Evolutionary conservation across 2,329 filamentous ascomycete genomes (phyloP).

Genomic region (Pseudogymnoascus sp.): DNA sequence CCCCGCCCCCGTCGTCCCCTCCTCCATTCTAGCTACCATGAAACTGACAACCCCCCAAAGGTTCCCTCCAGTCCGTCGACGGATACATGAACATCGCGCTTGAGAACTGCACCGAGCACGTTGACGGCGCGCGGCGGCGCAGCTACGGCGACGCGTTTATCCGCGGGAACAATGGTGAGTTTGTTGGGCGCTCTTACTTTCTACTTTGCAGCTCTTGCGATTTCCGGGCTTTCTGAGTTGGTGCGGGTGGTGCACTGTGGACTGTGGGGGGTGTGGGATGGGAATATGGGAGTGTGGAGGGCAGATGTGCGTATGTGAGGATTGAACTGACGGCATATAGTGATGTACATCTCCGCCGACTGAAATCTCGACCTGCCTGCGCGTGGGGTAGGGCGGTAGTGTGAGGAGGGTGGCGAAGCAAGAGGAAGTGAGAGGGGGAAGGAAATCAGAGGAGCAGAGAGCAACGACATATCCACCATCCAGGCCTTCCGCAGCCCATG

Average conservation of each 20-base stretch:
- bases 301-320: background rate
- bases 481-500: no score
- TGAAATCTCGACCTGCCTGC: background rate
- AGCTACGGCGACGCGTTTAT: conserved; percentile 94
- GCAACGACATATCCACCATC: no score
- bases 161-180: conserved; percentile 84
- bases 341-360: conserved; percentile 17
- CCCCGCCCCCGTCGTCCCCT: background rate
- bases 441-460: background rate
- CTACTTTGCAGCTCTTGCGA: background rate
- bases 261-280: background rate
- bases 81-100: conserved; percentile 99
- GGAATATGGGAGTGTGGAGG: background rate
- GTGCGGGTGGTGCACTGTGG: background rate
- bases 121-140: conserved; percentile 74
- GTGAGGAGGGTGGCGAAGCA: background rate
- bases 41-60: conserved; percentile 39
- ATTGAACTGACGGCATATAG: conserved; percentile 5
- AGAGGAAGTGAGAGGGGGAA: background rate
- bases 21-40: background rate
- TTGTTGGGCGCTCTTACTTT: background rate
- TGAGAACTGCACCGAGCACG: conserved; percentile 88
- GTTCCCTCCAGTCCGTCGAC: conserved; percentile 92
- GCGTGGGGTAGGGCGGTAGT: background rate
- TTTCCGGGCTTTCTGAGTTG: background rate